Conservation (phyloP, 139 green algal genomes). For the Volvox africanus region DNA sequence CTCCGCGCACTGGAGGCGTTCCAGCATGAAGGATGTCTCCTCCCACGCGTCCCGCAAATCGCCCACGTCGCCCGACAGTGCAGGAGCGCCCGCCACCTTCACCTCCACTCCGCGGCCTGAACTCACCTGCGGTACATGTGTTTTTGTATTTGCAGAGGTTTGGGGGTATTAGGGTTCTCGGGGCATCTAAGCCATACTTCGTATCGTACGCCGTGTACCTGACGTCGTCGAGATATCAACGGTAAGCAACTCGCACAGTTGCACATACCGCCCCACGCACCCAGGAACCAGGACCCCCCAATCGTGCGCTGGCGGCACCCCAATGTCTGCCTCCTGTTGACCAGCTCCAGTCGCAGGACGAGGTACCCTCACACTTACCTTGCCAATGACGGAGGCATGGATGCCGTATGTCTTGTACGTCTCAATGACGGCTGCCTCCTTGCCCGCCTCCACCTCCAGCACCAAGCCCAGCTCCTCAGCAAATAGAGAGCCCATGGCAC, state of each 20-base stretch:
- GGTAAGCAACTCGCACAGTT: too few relatives aligned
- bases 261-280: too few relatives aligned
- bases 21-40: constrained; percentile 93
- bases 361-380: constrained; percentile 39
- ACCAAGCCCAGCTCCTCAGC: constrained; percentile 97
- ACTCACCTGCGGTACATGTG: neutral
- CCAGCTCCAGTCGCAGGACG: too few relatives aligned
- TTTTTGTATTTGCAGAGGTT: too few relatives aligned
- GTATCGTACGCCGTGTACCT: too few relatives aligned
- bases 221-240: too few relatives aligned
- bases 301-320: too few relatives aligned
- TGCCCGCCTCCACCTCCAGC: constrained; percentile 85
- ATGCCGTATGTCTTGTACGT: constrained; percentile 84
- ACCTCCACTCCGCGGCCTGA: constrained; percentile 61
- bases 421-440: constrained; percentile 71
- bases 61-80: constrained; percentile 60
- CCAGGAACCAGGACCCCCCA: too few relatives aligned
- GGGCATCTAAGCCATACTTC: too few relatives aligned
- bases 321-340: too few relatives aligned
- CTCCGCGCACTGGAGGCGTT: constrained; percentile 87
- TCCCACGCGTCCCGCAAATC: constrained; percentile 94
- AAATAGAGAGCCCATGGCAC: constrained; percentile 83
- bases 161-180: too few relatives aligned
- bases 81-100: constrained; percentile 69
- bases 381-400: constrained; percentile 77